These are phyloP conservation scores for Mangifera indica DNA, from an alignment of 345 rosid genomes.

Conservation along the genomic window DNA sequence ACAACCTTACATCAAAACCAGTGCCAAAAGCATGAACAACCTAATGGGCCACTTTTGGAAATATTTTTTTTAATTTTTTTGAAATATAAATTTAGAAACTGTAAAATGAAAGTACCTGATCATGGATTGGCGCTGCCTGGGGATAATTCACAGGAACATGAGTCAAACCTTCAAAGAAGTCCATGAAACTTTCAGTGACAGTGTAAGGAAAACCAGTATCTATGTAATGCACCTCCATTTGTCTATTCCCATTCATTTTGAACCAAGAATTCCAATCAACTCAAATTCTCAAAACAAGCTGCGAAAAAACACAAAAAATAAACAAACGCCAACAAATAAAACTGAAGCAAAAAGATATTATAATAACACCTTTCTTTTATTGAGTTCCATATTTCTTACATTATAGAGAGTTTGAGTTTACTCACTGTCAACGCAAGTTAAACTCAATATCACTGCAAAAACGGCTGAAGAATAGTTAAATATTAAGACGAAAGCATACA, in stretches of 20 bases:
- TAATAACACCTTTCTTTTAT: no score
- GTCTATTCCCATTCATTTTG: slow-evolving; percentile 48
- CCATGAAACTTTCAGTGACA: slow-evolving; percentile 54
- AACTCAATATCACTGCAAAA: slow-evolving; percentile 17
- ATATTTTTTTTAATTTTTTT: no score
- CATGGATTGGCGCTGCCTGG: slow-evolving; percentile 36
- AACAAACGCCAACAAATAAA: not conserved
- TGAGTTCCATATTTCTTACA: no score
- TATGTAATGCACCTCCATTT: slow-evolving; percentile 57
- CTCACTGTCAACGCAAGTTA: slow-evolving; percentile 10
- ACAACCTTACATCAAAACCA: slow-evolving; percentile 15
- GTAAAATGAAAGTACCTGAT: slow-evolving; percentile 43
- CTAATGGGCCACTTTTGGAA: slow-evolving; percentile 8
- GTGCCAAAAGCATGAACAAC: slow-evolving; percentile 21
- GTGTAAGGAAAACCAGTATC: slow-evolving; percentile 58
- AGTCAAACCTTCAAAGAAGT: slow-evolving; percentile 53
- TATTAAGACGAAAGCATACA: not conserved
- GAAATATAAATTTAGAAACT: not conserved
- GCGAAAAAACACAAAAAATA: slow-evolving; percentile 21
- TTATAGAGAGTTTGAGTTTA: not conserved
- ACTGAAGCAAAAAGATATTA: not conserved
- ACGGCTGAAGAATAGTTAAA: not conserved
- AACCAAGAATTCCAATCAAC: not conserved
- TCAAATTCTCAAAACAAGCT: slow-evolving; percentile 23
- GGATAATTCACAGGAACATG: slow-evolving; percentile 41